Base-by-base conservation (phyloP, 2,329 filamentous ascomycete genomes). In the Acrocalymma vagum region DNA sequence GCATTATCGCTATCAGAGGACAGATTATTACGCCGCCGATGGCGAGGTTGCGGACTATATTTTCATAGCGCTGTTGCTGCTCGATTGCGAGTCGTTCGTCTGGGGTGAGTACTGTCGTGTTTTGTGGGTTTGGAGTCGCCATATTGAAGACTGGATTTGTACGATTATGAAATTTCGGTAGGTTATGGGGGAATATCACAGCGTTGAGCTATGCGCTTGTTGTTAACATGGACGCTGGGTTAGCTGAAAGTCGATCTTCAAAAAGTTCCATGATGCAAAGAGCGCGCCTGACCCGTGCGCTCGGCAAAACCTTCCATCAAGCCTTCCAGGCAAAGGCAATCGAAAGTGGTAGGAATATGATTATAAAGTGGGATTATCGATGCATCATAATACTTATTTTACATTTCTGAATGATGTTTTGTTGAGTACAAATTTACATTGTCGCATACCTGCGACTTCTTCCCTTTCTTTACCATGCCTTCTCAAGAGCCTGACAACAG, bases 1-100 rank as follows among this genome's bases (percentile, higher is more conserved):
- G 83, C 8, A 85, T 66, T 11, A 76, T 58, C 31, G 77, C 76
- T 34, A 85, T 72, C 7, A 78, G 49, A 1, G 83, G 83, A 44
- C 79, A 81, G 31, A 75, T 60, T 14, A 85, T 58, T 18, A 81
- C 63, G 31, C 76, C 71, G 38, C 65, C 70, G 21, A 82, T 65
- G 11, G 80, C 75, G 48, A 74, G 57, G 51, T 73, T 76, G 62
- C 77, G 76, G 14, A 53, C 51, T 41, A 69, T 49, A 34, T 48
- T 51, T 4, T 57, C 50, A 51, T 60, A 65, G 42, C 56, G 55
- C 22, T 55, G 54, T 42, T 56, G 49, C 50, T 65, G 59, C 48
- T 67, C 61, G 25, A 53, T 52, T 7, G 62, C 63, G 43, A 69
- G 51, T 36, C 62, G 63, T 44, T 69, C 51, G 45, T 68, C 64